Conservation (phyloP, 805 yeast species). For the Yarrowia sp. region DNA sequence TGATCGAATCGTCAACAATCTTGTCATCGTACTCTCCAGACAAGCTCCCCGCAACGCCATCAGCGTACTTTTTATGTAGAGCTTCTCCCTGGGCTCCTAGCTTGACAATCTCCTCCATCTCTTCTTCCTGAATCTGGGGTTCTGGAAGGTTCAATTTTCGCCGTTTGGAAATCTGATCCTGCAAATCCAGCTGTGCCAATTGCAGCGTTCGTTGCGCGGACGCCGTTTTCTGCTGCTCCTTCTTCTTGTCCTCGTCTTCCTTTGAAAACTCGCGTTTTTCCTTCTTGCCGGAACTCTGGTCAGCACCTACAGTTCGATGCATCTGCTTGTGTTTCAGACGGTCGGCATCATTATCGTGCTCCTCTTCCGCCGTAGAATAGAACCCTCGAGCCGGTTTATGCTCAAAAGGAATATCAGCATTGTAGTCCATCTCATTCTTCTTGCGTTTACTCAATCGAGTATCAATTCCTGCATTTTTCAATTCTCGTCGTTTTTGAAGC, state of each 20-base stretch:
- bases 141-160: conserved; percentile 42
- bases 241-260: conserved; percentile 32
- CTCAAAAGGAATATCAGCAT: conserved; percentile 79
- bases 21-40: conserved; percentile 29
- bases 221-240: conserved; percentile 35
- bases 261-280: conserved; percentile 29
- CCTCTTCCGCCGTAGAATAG: conserved; percentile 67
- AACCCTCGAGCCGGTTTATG: conserved; percentile 64
- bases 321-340: conserved; percentile 37
- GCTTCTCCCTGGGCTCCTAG: conserved; percentile 33
- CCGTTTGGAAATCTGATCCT: conserved; percentile 42
- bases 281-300: conserved; percentile 26
- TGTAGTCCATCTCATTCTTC: conserved; percentile 71
- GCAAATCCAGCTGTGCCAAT: conserved; percentile 36
- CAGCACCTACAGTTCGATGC: conserved; percentile 37
- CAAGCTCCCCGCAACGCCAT: conserved; percentile 28
- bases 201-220: conserved; percentile 34
- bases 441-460: conserved; percentile 45
- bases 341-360: conserved; percentile 39
- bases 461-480: conserved; percentile 35
- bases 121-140: conserved; percentile 39
- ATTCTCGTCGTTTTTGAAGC: conserved; percentile 60
- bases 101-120: conserved; percentile 38
- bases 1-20: conserved; percentile 29
- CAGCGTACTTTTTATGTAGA: conserved; percentile 31